These are phyloP conservation scores for Phytopythium cucurbitacearum DNA, from an alignment of 352 stramenopile species.

Conservation along the genomic window DNA sequence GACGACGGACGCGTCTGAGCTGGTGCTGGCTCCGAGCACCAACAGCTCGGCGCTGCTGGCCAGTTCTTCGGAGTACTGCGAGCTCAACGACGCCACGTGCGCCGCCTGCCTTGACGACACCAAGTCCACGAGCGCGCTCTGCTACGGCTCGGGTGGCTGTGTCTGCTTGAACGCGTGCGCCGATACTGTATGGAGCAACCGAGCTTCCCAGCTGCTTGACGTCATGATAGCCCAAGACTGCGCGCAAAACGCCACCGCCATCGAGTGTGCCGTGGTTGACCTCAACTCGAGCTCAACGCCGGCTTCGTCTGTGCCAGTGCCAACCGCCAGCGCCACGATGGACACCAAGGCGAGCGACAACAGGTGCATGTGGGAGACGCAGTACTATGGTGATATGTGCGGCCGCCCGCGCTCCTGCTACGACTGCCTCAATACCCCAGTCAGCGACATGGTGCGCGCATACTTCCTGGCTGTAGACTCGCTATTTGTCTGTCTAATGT, in stretches of 20 bases:
- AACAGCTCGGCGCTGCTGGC: slow-evolving; percentile 7
- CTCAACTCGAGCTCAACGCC: not conserved
- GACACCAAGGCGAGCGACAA: slow-evolving; percentile 25
- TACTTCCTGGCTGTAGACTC: no score
- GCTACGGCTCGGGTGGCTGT: slow-evolving; percentile 19
- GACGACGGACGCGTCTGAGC: slow-evolving; percentile 2
- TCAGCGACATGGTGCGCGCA: slow-evolving; percentile 13
- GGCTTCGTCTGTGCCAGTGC: not conserved
- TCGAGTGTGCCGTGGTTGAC: not conserved
- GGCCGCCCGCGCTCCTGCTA: slow-evolving; percentile 26
- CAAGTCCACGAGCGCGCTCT: slow-evolving; percentile 16
- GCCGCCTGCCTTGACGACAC: slow-evolving; percentile 15
- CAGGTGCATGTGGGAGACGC: slow-evolving; percentile 30
- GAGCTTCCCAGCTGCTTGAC: slow-evolving; percentile 12
- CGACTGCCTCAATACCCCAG: slow-evolving; percentile 28
- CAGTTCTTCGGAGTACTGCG: slow-evolving; percentile 34
- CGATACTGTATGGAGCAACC: slow-evolving; percentile 16
- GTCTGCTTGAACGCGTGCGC: slow-evolving; percentile 36
- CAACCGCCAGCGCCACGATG: slow-evolving; percentile 3
- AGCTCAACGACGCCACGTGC: slow-evolving; percentile 29
- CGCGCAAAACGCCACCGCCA: slow-evolving; percentile 11
- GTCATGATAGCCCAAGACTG: slow-evolving; percentile 1
- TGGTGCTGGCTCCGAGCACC: not conserved
- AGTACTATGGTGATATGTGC: slow-evolving; percentile 14
- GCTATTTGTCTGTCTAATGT: not conserved